phyloP scores from a whole-genome alignment of 352 stramenopile genomes.

The Globisporangium viniferum region DNA sequence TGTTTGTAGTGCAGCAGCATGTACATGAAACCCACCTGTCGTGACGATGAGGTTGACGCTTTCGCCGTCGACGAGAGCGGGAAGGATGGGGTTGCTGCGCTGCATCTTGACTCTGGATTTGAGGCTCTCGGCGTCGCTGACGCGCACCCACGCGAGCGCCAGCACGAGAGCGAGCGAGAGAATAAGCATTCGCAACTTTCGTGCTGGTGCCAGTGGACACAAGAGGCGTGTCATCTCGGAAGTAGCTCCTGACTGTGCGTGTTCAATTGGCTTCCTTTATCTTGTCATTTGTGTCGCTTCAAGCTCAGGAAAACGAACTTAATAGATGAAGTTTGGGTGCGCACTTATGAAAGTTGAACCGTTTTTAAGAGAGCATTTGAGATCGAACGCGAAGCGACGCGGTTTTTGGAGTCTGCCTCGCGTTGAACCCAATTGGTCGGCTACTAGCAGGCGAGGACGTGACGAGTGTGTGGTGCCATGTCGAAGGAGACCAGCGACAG shows the following conservation, averaged over 20 bases:
- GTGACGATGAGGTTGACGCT: slow-evolving; percentile 38
- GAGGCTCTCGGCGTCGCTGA: neutral
- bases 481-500: slow-evolving; percentile 80
- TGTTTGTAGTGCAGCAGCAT: neutral
- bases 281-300: neutral
- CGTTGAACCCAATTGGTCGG: neutral
- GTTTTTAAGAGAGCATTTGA: too few species aligned
- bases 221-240: neutral
- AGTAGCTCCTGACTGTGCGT: neutral
- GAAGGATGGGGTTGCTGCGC: slow-evolving; percentile 40
- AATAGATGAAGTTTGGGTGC: neutral
- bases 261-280: neutral
- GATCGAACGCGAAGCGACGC: too few species aligned
- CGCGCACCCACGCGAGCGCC: neutral
- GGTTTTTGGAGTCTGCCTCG: too few species aligned
- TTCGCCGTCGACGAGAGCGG: slow-evolving; percentile 28
- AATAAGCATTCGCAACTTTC: neutral
- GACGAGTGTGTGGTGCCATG: slow-evolving; percentile 26
- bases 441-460: neutral
- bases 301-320: neutral
- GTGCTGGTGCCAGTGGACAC: neutral
- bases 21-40: slow-evolving; percentile 19
- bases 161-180: neutral
- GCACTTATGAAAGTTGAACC: too few species aligned
- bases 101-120: slow-evolving; percentile 34